Evolutionary conservation across 2,329 filamentous ascomycete genomes (phyloP), one percentile per base, ranked within the genome.

Genomic region (Aureobasidium sp.): DNA sequence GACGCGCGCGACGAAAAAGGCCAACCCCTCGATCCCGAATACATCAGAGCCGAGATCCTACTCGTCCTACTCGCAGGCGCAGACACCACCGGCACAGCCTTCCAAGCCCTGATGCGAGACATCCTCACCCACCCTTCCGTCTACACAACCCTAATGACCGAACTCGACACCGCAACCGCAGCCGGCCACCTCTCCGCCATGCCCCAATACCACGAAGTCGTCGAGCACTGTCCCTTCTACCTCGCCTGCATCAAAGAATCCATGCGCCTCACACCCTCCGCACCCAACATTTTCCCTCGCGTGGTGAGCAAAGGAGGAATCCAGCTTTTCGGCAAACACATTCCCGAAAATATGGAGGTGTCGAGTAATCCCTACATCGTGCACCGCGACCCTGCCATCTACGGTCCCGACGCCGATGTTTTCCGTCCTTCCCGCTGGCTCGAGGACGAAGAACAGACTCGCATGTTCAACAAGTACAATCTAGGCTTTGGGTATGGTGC

Each of bases 11-110:
- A 70, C 25, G 70, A 72, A 12, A 68, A 75, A 0, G 78, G 76
- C 15, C 71, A 79, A 62, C 78, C 79, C 0, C 70, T 82, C 0
- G 74, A 79, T 31, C 70, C 79, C 58, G 77, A 81, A 5, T 80
- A 80, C 65, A 78, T 83, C 71, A 80, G 79, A 65, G 79, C 80
- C 0, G 81, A 84, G 67, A 77, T 82, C 27, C 71, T 83, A 1
- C 74, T 83, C 0, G 78, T 83, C 3, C 72, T 81, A 17, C 71
- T 82, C 71, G 80, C 80, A 0, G 79, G 79, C 15, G 78, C 79
- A 4, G 80, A 82, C 62, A 82, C 79, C 12, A 81, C 79, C 0
- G 78, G 78, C 1, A 80, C 79, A 1, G 73, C 76, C 4, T 77
- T 82, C 42, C 56, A 65, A 29, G 64, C 62, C 1, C 59, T 62